A percentile compares a stretch with the other conserved stretches of the same genome.
Evolutionary conservation across 1,139 yeast species (phyloP).

Genomic region (Taiozyma sp.): DNA sequence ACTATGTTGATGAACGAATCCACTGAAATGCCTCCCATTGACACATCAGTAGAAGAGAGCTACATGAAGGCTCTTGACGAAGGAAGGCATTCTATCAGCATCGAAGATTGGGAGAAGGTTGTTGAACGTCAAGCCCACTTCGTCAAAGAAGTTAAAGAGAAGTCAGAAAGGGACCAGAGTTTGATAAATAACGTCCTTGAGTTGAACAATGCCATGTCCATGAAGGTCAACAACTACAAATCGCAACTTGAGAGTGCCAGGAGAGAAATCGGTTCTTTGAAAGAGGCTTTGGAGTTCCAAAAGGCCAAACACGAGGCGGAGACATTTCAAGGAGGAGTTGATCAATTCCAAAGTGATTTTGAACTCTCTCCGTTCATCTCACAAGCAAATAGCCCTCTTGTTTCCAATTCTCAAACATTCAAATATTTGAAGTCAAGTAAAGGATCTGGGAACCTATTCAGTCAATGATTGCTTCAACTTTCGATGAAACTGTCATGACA

Average conservation of each 20-base stretch:
- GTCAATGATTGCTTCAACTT: background rate
- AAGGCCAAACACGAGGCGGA: background rate
- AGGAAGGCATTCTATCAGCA: constrained; percentile 1
- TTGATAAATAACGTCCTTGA: constrained; percentile 18
- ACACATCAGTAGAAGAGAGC: background rate
- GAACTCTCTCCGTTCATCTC: background rate
- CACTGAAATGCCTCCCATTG: background rate
- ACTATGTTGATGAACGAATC: background rate
- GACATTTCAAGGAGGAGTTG: background rate
- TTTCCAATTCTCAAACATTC: background rate
- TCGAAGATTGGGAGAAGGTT: constrained; percentile 10
- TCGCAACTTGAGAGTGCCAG: background rate
- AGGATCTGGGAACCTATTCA: background rate
- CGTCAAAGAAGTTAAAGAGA: constrained; percentile 2
- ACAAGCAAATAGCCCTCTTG: background rate
- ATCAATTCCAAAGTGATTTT: background rate
- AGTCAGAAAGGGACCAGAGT: constrained; percentile 5
- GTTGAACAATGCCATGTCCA: constrained; percentile 12
- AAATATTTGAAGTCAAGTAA: background rate
- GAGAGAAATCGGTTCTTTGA: background rate
- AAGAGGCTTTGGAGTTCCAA: background rate
- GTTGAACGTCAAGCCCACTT: constrained; percentile 6
- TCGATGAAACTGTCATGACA: background rate
- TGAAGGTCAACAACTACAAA: background rate
- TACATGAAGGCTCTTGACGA: background rate